phyloP scores from a whole-genome alignment of 2,329 filamentous ascomycete genomes.

The Alternaria dauci region DNA sequence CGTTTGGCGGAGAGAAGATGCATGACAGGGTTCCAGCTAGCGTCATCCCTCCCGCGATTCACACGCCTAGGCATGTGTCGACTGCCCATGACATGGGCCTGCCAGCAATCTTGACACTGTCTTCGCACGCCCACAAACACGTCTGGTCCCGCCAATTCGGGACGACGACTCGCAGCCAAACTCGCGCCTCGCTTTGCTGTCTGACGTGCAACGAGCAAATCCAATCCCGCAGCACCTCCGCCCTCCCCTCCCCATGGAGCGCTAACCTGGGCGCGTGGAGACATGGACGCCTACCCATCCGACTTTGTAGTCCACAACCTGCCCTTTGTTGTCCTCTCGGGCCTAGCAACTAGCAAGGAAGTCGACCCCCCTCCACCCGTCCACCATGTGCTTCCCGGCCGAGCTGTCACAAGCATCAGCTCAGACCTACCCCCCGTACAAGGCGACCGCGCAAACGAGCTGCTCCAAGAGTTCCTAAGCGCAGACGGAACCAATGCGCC shows the following conservation, averaged over 20 bases:
- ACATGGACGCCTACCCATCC: conserved; percentile 80
- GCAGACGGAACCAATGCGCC: conserved; percentile 70
- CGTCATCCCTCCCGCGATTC: conserved; percentile 7
- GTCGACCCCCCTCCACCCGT: conserved; percentile 56
- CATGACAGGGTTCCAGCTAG: conserved; percentile 13
- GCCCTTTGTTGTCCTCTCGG: conserved; percentile 83
- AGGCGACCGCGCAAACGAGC: conserved; percentile 68
- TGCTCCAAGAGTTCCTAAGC: conserved; percentile 72
- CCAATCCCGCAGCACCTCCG: conserved; percentile 16
- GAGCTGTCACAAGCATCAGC: conserved; percentile 68
- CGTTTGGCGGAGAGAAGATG: conserved; percentile 7
- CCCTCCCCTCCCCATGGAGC: conserved; percentile 34
- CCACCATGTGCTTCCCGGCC: conserved; percentile 44
- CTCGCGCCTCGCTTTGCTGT: not conserved
- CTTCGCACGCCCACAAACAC: conserved; percentile 9
- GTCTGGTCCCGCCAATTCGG: not conserved
- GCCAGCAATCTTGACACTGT: conserved; percentile 6
- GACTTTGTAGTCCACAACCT: conserved; percentile 88
- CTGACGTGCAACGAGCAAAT: conserved; percentile 5
- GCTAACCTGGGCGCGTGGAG: conserved; percentile 33
- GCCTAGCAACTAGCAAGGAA: conserved; percentile 61
- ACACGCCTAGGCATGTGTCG: conserved; percentile 2
- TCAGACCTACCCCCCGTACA: conserved; percentile 76
- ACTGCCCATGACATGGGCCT: conserved; percentile 12
- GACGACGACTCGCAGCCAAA: not conserved